Base-by-base conservation (phyloP, 2,329 filamentous ascomycete species). In the Trichoderma semiorbis region DNA sequence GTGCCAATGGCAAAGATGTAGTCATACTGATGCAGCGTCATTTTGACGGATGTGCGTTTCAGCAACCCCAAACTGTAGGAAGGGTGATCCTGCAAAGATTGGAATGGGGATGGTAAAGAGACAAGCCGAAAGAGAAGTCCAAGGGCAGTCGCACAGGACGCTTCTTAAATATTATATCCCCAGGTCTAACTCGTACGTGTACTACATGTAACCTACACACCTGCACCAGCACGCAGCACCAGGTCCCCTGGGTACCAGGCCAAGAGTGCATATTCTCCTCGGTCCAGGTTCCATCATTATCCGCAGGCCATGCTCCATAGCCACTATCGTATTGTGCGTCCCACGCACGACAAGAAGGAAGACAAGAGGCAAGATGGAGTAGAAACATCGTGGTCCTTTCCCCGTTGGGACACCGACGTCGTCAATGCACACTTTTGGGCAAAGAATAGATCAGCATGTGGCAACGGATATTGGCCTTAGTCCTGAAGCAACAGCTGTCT, bases 1-100 rank as follows among this genome's bases (percentile, higher is more conserved):
- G 91, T 93, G 88, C 91, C 91, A 76, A 93, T 90, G 83, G 84
- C 91, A 79, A 93, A 93, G 78, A 93, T 81, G 80, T 93, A 93
- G 76, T 86, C 89, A 80, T 92, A 93, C 76, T 90, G 80, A 77
- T 87, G 79, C 76, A 91, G 85, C 77, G 82, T 81, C 87, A 89
- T 90, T 74, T 83, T 88, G 76, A 69, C 21, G 16, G 55, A 64
- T 36, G 39, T 11, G 34, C 26, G 7, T 68, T 58, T 43, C 6
- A 32, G 24, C 26, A 53, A 26, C 26, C 21, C 26, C 36, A 61
- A 62, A 16, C 32, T 53, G 58, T 53, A 61, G 26, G 30, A 39
- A 47, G 7, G 43, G 34, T 7, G 50, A 65, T 70, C 61, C 50
- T 58, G 16, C 34, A 32, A 57, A 26, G 39, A 32, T 32, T 50